Base-by-base conservation (phyloP, 1,284 basidiomycete species). In the Irpex lacteus region DNA sequence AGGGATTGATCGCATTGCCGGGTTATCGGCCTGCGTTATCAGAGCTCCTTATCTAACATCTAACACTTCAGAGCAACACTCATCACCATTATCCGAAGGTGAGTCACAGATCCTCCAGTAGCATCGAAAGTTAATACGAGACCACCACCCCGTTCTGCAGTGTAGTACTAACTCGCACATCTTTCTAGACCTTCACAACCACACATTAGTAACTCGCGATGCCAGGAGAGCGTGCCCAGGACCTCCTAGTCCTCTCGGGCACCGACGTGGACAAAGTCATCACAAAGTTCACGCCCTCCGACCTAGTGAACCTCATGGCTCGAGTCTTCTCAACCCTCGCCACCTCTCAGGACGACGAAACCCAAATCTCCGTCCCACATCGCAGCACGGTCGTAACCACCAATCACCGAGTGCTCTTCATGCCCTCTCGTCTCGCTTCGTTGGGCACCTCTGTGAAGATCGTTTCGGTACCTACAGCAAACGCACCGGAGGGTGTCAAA, bases 401-500 rank as follows among this genome's bases (percentile, higher is more conserved):
- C 11, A 77, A 79, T 52, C 86, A 91, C 69, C 85, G 78, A 0
- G 77, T 81, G 0, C 76, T 92, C 5, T 89, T 91, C 72, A 92
- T 92, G 91, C 90, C 91, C 2, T 85, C 88, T 11, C 81, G 86
- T 13, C 75, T 89, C 9, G 74, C 77, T 7, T 66, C 70, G 1
- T 65, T 77, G 15, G 80, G 79, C 5, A 87, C 87, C 1, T 79
- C 88, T 1, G 80, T 91, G 66, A 95, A 95, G 75, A 82, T 91
- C 37, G 92, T 92, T 2, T 87, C 85, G 8, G 81, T 93, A 0
- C 91, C 92, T 0, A 78, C 74, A 1, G 69, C 68, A 5, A 64
- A 75, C 2, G 77, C 71, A 1, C 79, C 81, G 36, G 72, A 66
- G 1, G 69, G 69, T 1, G 66, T 72, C 47, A 70, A 69, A 63